Percentiles rank a stretch among this genome's conserved stretches.
phyloP scores from a whole-genome alignment of 106 monocot species.

The Dioscorea dumetorum region DNA sequence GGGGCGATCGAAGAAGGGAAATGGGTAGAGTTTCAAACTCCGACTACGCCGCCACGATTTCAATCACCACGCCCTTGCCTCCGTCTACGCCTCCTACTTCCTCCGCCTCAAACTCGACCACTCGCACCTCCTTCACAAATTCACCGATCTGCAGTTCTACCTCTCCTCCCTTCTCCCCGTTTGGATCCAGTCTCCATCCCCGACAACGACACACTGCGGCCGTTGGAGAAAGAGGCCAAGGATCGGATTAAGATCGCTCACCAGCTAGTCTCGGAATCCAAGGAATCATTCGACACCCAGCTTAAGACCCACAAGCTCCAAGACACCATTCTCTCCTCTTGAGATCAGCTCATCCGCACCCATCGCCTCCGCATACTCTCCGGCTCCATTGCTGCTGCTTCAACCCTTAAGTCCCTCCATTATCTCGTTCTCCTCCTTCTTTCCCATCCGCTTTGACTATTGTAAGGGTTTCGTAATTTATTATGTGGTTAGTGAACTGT shows the following conservation, averaged over 20 bases:
- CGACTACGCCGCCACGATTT: constrained; percentile 61
- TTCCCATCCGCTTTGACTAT: constrained; percentile 26
- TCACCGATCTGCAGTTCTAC: constrained; percentile 38
- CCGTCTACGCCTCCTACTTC: constrained; percentile 68
- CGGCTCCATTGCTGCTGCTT: constrained; percentile 45
- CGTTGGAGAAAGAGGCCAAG: constrained; percentile 77
- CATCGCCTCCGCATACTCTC: constrained; percentile 44
- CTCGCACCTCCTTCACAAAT: constrained; percentile 49
- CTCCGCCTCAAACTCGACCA: constrained; percentile 65
- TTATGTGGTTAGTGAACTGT: too few relatives aligned
- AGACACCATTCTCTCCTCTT: constrained; percentile 81
- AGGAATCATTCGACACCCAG: constrained; percentile 92
- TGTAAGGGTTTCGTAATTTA: too few relatives aligned
- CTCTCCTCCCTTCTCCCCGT: constrained; percentile 35
- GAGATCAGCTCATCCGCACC: constrained; percentile 73
- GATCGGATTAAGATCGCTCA: constrained; percentile 68
- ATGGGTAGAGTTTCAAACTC: too few relatives aligned
- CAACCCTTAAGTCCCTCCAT: constrained; percentile 79
- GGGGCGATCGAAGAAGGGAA: too few relatives aligned
- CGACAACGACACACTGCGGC: constrained; percentile 48
- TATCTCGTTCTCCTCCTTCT: constrained; percentile 79
- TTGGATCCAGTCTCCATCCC: background rate
- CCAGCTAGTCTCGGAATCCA: constrained; percentile 55
- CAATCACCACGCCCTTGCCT: constrained; percentile 64
- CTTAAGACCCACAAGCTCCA: constrained; percentile 97